Conservation (phyloP, 2,329 filamentous ascomycete genomes). For the Pseudopyricularia javanii region DNA sequence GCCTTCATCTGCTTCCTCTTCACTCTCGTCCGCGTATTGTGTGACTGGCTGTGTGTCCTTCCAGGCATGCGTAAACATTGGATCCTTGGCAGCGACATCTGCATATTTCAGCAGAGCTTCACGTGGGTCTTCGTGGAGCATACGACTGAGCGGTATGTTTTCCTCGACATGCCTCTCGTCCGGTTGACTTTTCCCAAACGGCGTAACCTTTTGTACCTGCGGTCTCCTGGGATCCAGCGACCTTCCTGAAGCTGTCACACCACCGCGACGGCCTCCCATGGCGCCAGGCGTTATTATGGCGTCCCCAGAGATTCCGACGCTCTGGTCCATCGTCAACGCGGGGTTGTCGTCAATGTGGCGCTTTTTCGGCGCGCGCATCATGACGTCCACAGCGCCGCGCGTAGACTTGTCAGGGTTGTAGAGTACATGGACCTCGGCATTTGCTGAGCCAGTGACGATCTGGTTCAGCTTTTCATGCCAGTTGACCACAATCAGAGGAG, state of each 20-base stretch:
- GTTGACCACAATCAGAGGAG: conserved; percentile 68
- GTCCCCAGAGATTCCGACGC: conserved; percentile 71
- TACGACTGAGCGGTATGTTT: conserved; percentile 77
- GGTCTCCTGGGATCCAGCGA: conserved; percentile 71
- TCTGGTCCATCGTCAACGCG: conserved; percentile 71
- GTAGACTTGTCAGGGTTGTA: conserved; percentile 78
- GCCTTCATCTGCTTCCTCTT: conserved; percentile 61
- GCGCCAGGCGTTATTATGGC: conserved; percentile 62
- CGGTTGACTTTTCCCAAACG: conserved; percentile 81
- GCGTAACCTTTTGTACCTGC: conserved; percentile 73
- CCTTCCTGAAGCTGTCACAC: conserved; percentile 66
- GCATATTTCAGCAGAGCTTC: conserved; percentile 93
- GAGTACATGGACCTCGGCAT: conserved; percentile 78
- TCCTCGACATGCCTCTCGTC: conserved; percentile 82
- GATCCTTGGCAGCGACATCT: conserved; percentile 83
- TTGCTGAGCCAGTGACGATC: conserved; percentile 86
- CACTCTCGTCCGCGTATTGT: conserved; percentile 80
- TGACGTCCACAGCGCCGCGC: conserved; percentile 74
- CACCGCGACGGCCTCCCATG: conserved; percentile 43
- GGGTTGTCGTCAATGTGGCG: conserved; percentile 92
- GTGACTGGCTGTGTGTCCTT: conserved; percentile 83
- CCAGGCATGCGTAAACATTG: conserved; percentile 90
- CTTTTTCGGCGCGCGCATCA: conserved; percentile 88
- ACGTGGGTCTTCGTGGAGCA: conserved; percentile 92
- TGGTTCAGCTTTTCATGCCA: conserved; percentile 97